Evolutionary conservation across 2,329 filamentous ascomycete species (phyloP).

Genomic region (Hortaea sp.): DNA sequence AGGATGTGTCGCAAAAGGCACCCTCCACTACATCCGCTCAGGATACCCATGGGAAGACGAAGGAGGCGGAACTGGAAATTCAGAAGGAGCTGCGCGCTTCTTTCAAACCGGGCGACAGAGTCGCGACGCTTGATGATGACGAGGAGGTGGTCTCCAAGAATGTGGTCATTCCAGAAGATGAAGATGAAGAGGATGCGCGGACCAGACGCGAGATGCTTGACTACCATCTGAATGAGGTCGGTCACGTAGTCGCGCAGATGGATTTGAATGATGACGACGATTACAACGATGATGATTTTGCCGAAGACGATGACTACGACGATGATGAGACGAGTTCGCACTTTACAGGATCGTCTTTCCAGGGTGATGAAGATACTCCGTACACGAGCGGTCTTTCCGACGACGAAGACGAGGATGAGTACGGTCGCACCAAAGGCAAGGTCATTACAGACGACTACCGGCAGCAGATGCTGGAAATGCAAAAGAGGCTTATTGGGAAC

Average conservation of each 20-base stretch:
- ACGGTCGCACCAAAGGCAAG: conserved; percentile 59
- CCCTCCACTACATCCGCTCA: background rate
- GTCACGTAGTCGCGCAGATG: conserved; percentile 84
- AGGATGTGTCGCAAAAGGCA: background rate
- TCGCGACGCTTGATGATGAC: conserved; percentile 35
- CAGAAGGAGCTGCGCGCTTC: conserved; percentile 19
- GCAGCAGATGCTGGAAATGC: conserved; percentile 73
- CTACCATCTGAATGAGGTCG: conserved; percentile 81
- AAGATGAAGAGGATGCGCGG: conserved; percentile 69
- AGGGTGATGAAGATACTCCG: conserved; percentile 28
- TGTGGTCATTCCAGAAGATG: conserved; percentile 59
- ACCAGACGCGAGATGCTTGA: conserved; percentile 81
- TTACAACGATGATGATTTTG: conserved; percentile 34
- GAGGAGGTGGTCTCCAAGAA: conserved; percentile 30
- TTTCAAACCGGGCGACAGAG: conserved; percentile 28
- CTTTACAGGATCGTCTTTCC: conserved; percentile 10
- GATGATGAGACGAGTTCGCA: conserved; percentile 21
- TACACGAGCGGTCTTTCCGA: conserved; percentile 35
- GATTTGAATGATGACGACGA: conserved; percentile 60
- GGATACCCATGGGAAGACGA: background rate
- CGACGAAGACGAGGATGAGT: conserved; percentile 60
- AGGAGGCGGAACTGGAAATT: conserved; percentile 6
- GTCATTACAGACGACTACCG: conserved; percentile 66
- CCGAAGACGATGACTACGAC: conserved; percentile 43
- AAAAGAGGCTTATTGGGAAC: conserved; percentile 61